phyloP scores from a whole-genome alignment of 2,329 filamentous ascomycete species.

The Cercospora sp. region DNA sequence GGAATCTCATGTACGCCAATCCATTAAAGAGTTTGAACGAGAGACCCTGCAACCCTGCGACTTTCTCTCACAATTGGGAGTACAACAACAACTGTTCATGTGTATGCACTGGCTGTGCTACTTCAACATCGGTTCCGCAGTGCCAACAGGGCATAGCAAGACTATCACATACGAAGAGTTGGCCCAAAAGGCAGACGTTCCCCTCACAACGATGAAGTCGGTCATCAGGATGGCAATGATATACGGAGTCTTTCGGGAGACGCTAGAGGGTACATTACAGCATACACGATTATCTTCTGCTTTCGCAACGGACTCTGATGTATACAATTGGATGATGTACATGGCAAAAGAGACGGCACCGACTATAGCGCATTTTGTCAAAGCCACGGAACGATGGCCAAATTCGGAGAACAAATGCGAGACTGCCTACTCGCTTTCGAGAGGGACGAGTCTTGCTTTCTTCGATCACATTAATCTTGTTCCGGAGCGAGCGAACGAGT shows the following conservation, averaged over 20 bases:
- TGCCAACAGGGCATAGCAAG: neutral
- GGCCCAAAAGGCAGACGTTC: neutral
- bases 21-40: neutral
- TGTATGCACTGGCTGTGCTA: neutral
- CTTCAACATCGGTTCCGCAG: neutral
- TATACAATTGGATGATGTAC: neutral
- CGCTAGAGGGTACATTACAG: neutral
- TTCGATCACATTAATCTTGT: neutral
- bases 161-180: neutral
- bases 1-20: neutral
- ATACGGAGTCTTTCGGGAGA: neutral
- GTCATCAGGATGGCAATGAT: neutral
- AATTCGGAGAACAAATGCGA: neutral
- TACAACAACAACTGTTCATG: neutral
- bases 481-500: neutral
- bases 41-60: neutral
- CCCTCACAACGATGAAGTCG: neutral
- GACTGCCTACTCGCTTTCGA: neutral
- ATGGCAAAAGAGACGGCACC: neutral
- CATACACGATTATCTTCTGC: neutral
- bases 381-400: neutral
- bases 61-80: neutral
- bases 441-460: neutral
- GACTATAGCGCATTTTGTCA: neutral
- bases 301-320: neutral